A percentile compares a stretch with the other conserved stretches of the same genome.
Evolutionary conservation across 768 basidiomycete species (phyloP).

Genomic region (Lentinula detonsa): DNA sequence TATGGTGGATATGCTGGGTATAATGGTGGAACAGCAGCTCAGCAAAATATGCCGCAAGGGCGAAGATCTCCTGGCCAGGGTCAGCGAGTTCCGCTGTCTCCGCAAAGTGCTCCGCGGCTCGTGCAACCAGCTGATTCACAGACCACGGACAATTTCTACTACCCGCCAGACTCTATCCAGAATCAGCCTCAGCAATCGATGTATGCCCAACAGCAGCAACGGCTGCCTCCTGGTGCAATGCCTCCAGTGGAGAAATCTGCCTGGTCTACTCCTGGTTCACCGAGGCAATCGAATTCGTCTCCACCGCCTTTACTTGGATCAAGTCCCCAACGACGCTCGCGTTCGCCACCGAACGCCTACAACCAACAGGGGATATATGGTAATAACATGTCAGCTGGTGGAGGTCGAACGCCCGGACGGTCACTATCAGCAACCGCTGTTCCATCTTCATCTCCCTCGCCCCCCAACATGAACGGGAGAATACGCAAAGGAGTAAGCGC

Average conservation of each 20-base stretch:
- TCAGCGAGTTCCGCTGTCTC: constrained; percentile 17
- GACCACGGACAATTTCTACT: constrained; percentile 31
- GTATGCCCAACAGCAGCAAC: constrained; percentile 25
- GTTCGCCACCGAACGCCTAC: constrained; percentile 44
- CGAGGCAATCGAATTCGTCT: constrained; percentile 12
- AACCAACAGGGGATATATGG: constrained; percentile 20
- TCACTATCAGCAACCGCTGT: constrained; percentile 67
- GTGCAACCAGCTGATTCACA: constrained; percentile 11
- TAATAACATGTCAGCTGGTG: constrained; percentile 11
- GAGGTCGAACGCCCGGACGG: constrained; percentile 46
- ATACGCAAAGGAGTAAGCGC: constrained; percentile 64
- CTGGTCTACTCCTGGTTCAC: constrained; percentile 8
- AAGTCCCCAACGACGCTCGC: constrained; percentile 35
- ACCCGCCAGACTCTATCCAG: constrained; percentile 22
- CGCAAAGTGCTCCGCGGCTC: constrained; percentile 21
- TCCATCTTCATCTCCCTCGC: constrained; percentile 27
- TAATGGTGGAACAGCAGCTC: constrained; percentile 14
- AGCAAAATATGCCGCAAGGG: constrained; percentile 22
- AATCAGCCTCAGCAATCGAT: constrained; percentile 3
- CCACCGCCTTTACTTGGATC: constrained; percentile 22
- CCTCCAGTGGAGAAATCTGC: constrained; percentile 38
- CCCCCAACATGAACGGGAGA: constrained; percentile 23
- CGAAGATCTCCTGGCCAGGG: constrained; percentile 19
- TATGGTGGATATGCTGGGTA: constrained; percentile 46
- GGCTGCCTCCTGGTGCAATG: constrained; percentile 60